Conservation (phyloP, 2,329 filamentous ascomycete species). For the Blastomyces gilchristii region DNA sequence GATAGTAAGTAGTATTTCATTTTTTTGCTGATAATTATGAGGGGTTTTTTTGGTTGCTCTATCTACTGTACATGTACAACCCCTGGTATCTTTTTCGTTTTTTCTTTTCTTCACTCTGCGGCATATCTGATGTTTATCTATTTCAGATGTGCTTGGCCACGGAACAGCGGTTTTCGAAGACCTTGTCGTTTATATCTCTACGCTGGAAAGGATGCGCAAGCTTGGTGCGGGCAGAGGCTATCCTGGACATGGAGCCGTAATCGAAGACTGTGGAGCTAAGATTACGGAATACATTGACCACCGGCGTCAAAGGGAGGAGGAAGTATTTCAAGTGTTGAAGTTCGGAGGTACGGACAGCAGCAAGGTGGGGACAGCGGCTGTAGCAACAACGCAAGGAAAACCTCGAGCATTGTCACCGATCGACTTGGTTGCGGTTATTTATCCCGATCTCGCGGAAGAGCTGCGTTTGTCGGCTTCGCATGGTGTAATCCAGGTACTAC, state of each 20-base stretch:
- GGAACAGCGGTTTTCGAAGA: conserved; percentile 81
- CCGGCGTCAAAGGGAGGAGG: conserved; percentile 65
- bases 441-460: conserved; percentile 64
- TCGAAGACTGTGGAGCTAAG: conserved; percentile 60
- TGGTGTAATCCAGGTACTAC: conserved; percentile 67
- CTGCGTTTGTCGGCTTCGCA: conserved; percentile 66
- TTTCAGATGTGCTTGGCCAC: conserved; percentile 62
- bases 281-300: conserved; percentile 78
- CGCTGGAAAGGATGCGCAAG: conserved; percentile 57
- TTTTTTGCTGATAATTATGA: neutral
- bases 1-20: conserved; percentile 46
- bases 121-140: neutral
- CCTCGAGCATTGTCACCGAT: conserved; percentile 53
- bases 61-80: no score
- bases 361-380: conserved; percentile 22
- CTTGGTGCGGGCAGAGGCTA: conserved; percentile 58
- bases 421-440: conserved; percentile 82
- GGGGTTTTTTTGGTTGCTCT: no score
- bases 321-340: conserved; percentile 58
- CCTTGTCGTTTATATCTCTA: conserved; percentile 56
- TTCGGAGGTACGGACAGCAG: conserved; percentile 28
- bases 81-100: no score
- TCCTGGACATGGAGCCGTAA: conserved; percentile 74
- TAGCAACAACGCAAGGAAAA: conserved; percentile 23
- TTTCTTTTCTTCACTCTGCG: neutral